A percentile compares a stretch with the other conserved stretches of the same genome.
These are phyloP conservation scores for Backusella circina DNA, from an alignment of 192 early-diverging fungal genomes.

Conservation along the genomic window DNA sequence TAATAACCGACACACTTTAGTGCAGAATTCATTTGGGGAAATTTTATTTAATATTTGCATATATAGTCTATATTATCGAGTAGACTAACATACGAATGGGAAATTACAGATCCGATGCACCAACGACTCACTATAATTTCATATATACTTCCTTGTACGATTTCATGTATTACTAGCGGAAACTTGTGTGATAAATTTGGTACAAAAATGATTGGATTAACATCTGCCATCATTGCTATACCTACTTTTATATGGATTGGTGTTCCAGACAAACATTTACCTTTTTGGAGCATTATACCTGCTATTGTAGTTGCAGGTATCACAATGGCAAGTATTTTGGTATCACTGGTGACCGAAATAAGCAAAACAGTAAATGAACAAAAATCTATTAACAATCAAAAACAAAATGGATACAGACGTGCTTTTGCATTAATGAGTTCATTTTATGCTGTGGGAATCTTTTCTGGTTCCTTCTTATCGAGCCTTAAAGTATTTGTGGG, in stretches of 20 bases:
- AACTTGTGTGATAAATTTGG: constrained; percentile 5
- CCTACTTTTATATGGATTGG: constrained; percentile 6
- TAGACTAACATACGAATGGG: not conserved
- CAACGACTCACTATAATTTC: not conserved
- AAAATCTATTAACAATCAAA: not conserved
- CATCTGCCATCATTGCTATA: not conserved
- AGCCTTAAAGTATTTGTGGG: not conserved
- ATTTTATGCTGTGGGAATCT: not conserved
- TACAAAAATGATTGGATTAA: constrained; percentile 6
- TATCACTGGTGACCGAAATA: not conserved
- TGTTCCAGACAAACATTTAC: not conserved
- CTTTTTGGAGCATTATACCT: not conserved
- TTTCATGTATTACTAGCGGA: not conserved
- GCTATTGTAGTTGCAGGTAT: not conserved
- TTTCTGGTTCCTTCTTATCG: not conserved
- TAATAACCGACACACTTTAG: not conserved
- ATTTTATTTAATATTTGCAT: not conserved
- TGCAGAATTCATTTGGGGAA: not conserved
- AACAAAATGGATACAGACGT: not conserved
- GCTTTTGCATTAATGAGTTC: not conserved
- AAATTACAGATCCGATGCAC: not conserved
- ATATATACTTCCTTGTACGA: not conserved
- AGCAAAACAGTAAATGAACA: not conserved
- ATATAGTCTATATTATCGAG: not conserved
- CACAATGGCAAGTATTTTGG: not conserved